Evolutionary conservation across 2,329 filamentous ascomycete species (phyloP).

Genomic region (Samsoniella hepiali): DNA sequence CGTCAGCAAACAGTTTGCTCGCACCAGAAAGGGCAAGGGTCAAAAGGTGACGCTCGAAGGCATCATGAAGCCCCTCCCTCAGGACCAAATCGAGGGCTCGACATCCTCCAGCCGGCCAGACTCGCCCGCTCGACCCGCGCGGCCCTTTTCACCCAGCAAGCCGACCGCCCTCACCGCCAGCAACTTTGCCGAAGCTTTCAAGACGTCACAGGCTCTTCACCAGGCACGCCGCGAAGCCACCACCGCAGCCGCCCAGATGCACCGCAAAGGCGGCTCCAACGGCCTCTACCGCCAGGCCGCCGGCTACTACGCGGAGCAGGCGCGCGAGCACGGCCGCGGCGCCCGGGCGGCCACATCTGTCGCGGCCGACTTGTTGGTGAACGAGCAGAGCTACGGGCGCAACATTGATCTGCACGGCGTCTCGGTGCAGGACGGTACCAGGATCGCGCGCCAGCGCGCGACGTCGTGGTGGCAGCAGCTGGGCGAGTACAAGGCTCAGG

Average conservation of each 20-base stretch:
- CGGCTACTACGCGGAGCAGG: conserved; percentile 69
- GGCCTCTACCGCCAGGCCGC: conserved; percentile 72
- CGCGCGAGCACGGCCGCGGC: conserved; percentile 58
- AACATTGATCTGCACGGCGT: conserved; percentile 81
- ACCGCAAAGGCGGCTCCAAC: conserved; percentile 59
- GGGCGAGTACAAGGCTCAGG: conserved; percentile 58
- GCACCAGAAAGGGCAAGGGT: conserved; percentile 35
- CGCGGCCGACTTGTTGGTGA: conserved; percentile 68
- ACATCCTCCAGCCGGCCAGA: not conserved
- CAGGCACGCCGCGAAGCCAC: conserved; percentile 33
- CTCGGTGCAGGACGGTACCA: conserved; percentile 72
- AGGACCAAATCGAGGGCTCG: conserved; percentile 31
- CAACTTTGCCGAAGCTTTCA: conserved; percentile 29
- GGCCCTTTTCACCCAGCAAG: not conserved
- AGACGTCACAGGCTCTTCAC: conserved; percentile 28
- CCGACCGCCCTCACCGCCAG: conserved; percentile 19
- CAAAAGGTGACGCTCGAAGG: conserved; percentile 39
- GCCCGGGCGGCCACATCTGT: conserved; percentile 58
- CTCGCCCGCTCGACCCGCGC: conserved; percentile 1
- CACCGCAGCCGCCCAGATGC: conserved; percentile 40
- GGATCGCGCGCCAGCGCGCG: conserved; percentile 68
- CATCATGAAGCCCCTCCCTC: conserved; percentile 35
- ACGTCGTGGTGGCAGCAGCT: conserved; percentile 72
- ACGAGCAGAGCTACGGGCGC: conserved; percentile 57
- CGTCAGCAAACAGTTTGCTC: conserved; percentile 39